Evolutionary conservation across 148 eudicot species (phyloP).

Genomic region (Diospyros kaki): DNA sequence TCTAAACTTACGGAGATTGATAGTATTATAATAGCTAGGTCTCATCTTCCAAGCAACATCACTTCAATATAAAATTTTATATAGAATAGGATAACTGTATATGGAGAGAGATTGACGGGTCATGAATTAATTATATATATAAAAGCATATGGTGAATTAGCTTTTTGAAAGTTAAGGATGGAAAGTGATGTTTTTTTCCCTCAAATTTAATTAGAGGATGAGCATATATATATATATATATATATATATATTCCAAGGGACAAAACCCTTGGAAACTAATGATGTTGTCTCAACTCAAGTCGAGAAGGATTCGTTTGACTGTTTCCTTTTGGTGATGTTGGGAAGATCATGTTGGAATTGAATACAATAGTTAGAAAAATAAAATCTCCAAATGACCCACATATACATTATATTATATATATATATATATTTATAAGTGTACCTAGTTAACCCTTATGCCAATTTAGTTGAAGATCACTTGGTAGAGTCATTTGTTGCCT

Average conservation of each 20-base stretch:
- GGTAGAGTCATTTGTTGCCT: no score
- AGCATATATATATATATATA: neutral
- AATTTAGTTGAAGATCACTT: no score
- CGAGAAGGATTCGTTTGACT: neutral
- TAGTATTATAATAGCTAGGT: no score
- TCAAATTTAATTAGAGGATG: neutral
- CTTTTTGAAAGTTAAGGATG: slow-evolving; percentile 1
- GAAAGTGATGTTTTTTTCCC: neutral
- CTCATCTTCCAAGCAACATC: no score
- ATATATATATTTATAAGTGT: no score
- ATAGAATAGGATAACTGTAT: neutral
- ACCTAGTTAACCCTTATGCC: no score
- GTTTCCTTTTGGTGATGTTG: neutral
- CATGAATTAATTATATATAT: neutral
- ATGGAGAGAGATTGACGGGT: neutral
- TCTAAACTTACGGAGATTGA: no score
- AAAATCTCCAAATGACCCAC: no score
- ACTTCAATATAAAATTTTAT: neutral
- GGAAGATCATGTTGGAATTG: no score
- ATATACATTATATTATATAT: no score
- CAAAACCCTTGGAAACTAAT: neutral
- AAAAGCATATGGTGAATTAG: neutral
- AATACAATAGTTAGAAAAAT: no score
- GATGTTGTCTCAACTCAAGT: slow-evolving; percentile 6
- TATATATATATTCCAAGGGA: neutral